Evolutionary conservation across 2,329 filamentous ascomycete genomes (phyloP).

Genomic region (Biscogniauxia sp.): DNA sequence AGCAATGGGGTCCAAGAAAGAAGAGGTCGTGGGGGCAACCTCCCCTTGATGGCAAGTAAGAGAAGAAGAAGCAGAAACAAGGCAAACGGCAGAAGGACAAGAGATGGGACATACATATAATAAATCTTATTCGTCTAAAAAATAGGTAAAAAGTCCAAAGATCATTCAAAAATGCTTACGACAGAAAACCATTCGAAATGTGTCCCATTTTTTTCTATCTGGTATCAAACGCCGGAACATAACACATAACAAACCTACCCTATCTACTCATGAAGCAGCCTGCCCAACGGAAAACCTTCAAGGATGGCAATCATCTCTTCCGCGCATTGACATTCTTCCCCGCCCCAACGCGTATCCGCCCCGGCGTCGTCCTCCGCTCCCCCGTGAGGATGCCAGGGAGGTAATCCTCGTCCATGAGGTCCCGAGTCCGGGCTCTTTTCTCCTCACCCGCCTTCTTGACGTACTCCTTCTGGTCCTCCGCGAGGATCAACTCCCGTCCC

Average conservation of each 20-base stretch:
- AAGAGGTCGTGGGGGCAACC: too few species aligned
- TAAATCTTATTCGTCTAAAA: not conserved
- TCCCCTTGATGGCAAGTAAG: too few species aligned
- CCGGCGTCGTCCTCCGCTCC: conserved; percentile 59
- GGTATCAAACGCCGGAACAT: not conserved
- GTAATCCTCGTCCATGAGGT: conserved; percentile 95
- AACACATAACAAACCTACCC: not conserved
- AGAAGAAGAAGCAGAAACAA: too few species aligned
- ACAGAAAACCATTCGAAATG: not conserved
- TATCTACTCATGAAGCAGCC: not conserved
- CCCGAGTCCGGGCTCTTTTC: conserved; percentile 66
- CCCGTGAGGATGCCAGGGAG: conserved; percentile 82
- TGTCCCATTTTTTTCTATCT: not conserved
- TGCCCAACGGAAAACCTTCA: not conserved
- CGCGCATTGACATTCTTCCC: conserved; percentile 83
- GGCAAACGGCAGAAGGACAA: too few species aligned
- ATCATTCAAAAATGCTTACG: not conserved
- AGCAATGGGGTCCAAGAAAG: too few species aligned
- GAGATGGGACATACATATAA: not conserved
- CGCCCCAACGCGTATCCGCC: conserved; percentile 76
- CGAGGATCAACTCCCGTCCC: conserved; percentile 78
- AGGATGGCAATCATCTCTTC: conserved; percentile 52
- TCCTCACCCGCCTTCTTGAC: conserved; percentile 60
- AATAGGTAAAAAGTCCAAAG: not conserved
- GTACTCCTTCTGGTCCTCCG: conserved; percentile 97